These are phyloP conservation scores for Copromyces sp. DNA, from an alignment of 495 filamentous ascomycete genomes.

Conservation along the genomic window DNA sequence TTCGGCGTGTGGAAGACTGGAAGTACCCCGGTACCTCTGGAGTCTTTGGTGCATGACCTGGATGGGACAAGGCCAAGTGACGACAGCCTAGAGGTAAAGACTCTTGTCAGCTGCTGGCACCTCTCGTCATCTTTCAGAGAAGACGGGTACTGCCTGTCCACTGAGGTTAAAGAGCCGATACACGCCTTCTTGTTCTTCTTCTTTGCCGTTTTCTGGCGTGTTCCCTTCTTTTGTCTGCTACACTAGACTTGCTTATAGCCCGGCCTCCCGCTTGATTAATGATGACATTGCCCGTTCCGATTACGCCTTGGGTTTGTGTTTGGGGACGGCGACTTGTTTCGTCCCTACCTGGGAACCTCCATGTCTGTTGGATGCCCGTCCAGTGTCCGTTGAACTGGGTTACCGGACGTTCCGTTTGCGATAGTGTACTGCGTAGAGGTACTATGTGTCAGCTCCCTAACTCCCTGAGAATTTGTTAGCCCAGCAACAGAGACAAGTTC, in stretches of 20 bases:
- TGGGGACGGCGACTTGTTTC: not conserved
- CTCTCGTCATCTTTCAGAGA: not conserved
- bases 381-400: not conserved
- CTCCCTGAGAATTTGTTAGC: not conserved
- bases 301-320: not conserved
- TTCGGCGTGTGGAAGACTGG: not conserved
- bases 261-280: not conserved
- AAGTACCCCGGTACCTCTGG: not conserved
- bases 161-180: not conserved
- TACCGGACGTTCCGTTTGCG: not conserved
- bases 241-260: too few relatives aligned
- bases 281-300: not conserved
- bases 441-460: not conserved
- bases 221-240: not conserved
- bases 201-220: not conserved
- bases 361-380: not conserved
- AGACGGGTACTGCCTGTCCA: not conserved
- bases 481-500: not conserved
- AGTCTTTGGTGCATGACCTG: not conserved
- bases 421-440: not conserved
- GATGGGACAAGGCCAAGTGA: not conserved
- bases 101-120: not conserved
- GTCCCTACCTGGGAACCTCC: not conserved
- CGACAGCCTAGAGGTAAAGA: not conserved
- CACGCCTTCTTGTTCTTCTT: not conserved